phyloP scores from a whole-genome alignment of 106 monocot species.

The Allium cepa region DNA sequence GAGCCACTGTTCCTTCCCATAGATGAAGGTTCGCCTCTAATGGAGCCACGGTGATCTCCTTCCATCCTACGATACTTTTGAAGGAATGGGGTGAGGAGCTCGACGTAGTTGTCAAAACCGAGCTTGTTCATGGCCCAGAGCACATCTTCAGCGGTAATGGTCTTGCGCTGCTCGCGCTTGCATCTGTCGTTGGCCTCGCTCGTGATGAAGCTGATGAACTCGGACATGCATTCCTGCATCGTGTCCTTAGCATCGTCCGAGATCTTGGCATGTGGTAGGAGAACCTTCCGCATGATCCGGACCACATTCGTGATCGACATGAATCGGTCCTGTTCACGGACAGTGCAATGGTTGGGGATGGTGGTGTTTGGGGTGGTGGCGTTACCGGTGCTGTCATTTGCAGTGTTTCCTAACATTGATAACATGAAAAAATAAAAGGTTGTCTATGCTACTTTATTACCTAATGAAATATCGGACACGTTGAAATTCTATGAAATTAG shows the following conservation, averaged over 20 bases:
- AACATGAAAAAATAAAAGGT: too few species aligned
- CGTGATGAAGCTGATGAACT: conserved; percentile 69
- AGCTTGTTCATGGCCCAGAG: conserved; percentile 61
- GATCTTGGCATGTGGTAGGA: conserved; percentile 61
- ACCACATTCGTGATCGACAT: conserved; percentile 58
- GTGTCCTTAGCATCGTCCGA: conserved; percentile 63
- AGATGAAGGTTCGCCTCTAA: too few species aligned
- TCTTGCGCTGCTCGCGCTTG: conserved; percentile 60
- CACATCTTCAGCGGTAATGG: conserved; percentile 55
- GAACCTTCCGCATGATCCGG: conserved; percentile 53
- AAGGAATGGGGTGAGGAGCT: conserved; percentile 41
- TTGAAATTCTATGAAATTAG: too few species aligned
- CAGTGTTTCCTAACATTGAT: too few species aligned
- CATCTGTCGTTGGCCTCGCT: conserved; percentile 58
- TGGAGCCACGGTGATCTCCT: conserved; percentile 15
- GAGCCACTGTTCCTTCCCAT: too few species aligned
- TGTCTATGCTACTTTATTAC: too few species aligned
- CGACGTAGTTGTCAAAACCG: conserved; percentile 60
- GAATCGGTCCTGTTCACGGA: too few species aligned
- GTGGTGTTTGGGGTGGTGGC: too few species aligned
- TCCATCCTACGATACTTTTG: conserved; percentile 44
- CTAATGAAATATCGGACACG: too few species aligned
- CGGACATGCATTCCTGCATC: conserved; percentile 67
- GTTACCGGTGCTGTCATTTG: too few species aligned
- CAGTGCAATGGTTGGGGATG: too few species aligned